Base-by-base conservation (phyloP, 108 stramenopile species). In the Cylindrotheca fusiformis region DNA sequence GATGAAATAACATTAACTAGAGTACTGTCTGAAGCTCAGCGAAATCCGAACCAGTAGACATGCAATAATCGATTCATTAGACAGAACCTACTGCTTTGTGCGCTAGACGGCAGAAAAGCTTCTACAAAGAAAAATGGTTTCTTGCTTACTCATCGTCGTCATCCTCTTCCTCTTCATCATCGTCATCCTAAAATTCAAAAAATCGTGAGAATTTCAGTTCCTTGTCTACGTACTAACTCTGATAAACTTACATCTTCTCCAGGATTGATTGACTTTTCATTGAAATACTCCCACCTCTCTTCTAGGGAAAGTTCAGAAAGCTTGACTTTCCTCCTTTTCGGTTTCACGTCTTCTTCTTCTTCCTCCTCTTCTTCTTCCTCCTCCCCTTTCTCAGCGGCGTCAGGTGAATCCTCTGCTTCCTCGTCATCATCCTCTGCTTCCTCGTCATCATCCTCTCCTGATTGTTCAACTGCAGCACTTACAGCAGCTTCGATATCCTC, bases 171-270 rank as follows among this genome's bases (percentile, higher is more conserved):
- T 52, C 51, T 17, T 52, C 51, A 52, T 52, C 51, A 23, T 52
- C 51, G 51, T 52, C 51, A n/a, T 52, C 51, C 6, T 52, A 6
- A 52, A 17, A 6, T 17, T 52, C 51, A 17, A 17, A 17, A 17
- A 17, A 45, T 12, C 44, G 44, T 17, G 44, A 45, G 44, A 17
- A 45, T 12, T 45, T 45, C 44, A 45, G 44, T 45, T 45, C 44
- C 12, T 45, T 17, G 17, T 45, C n/a, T n/a, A n/a, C n/a, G n/a
- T n/a, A n/a, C n/a, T n/a, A n/a, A n/a, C n/a, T n/a, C n/a, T n/a
- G 29, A 48, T 57, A n/a, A n/a, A n/a, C n/a, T n/a, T n/a, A n/a
- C 71, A 32, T 74, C 72, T 20, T 74, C 72, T 36, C 72, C 72
- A 14, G 72, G 72, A 20, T 30, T 27, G 24, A 56, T 67, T 24